These are phyloP conservation scores for button mushroom (Agaricus bisporus) DNA, from an alignment of 768 basidiomycete genomes.

Conservation along the genomic window DNA sequence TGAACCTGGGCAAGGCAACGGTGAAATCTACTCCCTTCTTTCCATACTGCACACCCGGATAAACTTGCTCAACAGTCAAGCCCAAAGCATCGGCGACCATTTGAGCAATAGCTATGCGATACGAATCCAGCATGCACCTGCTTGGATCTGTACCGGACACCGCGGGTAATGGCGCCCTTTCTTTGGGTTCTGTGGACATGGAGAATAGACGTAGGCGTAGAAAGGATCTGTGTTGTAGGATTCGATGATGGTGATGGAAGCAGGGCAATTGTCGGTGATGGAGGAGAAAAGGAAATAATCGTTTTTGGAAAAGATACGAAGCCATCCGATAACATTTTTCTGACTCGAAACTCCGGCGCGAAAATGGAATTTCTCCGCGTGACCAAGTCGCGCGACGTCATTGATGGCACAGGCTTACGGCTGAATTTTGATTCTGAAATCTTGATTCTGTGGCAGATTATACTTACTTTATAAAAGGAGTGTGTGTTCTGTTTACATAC, in stretches of 20 bases:
- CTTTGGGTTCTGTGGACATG: neutral
- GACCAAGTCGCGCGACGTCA: too few relatives aligned
- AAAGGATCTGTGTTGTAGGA: neutral
- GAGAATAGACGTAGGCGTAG: neutral
- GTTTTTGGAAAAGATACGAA: constrained; percentile 2
- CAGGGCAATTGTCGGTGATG: neutral
- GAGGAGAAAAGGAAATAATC: neutral
- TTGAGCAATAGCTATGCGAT: constrained; percentile 77
- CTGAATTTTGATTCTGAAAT: too few relatives aligned
- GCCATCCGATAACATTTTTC: neutral
- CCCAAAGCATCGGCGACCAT: constrained; percentile 61
- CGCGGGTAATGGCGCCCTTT: constrained; percentile 22
- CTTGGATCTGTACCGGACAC: constrained; percentile 38
- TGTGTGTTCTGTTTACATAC: too few relatives aligned
- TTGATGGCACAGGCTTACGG: too few relatives aligned
- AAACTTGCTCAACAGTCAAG: constrained; percentile 72
- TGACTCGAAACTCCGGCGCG: too few relatives aligned
- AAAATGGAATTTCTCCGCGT: too few relatives aligned
- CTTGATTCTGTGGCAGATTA: too few relatives aligned
- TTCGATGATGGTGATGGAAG: neutral
- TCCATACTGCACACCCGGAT: constrained; percentile 80
- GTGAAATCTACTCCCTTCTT: constrained; percentile 95
- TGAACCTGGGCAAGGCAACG: constrained; percentile 87
- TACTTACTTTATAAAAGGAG: too few relatives aligned
- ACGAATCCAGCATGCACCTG: constrained; percentile 63